Evolutionary conservation across 2,329 filamentous ascomycete species (phyloP).

Genomic region (Apiospora koreana): DNA sequence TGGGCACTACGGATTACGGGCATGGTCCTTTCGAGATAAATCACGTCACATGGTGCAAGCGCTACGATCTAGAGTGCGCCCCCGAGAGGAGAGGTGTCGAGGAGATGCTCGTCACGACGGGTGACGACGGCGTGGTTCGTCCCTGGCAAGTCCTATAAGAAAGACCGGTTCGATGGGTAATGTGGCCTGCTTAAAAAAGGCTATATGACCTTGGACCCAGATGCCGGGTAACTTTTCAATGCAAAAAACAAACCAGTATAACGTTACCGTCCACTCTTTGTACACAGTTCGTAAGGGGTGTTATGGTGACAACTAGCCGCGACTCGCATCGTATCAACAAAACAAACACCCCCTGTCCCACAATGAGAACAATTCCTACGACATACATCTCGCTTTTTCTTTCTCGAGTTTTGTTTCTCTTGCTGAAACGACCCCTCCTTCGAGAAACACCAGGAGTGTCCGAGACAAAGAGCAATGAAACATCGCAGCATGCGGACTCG

Average conservation of each 20-base stretch:
- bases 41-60: conserved; percentile 82
- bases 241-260: neutral
- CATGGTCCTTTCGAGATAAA: conserved; percentile 96
- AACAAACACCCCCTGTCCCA: neutral
- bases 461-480: neutral
- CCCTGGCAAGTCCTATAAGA: conserved; percentile 66
- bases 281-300: neutral
- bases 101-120: conserved; percentile 87
- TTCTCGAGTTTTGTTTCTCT: no score
- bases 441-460: no score
- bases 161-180: no score
- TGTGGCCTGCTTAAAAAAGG: neutral
- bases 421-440: no score
- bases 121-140: conserved; percentile 86
- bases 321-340: neutral
- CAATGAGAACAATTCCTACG: neutral
- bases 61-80: conserved; percentile 64
- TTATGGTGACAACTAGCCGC: neutral
- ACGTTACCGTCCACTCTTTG: neutral
- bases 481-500: neutral
- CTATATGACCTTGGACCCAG: neutral
- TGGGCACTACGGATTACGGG: conserved; percentile 69
- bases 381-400: neutral
- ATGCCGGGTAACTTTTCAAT: neutral
- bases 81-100: conserved; percentile 58